Base-by-base conservation (phyloP, 148 eudicot genomes). In the Chenopodium formosanum region DNA sequence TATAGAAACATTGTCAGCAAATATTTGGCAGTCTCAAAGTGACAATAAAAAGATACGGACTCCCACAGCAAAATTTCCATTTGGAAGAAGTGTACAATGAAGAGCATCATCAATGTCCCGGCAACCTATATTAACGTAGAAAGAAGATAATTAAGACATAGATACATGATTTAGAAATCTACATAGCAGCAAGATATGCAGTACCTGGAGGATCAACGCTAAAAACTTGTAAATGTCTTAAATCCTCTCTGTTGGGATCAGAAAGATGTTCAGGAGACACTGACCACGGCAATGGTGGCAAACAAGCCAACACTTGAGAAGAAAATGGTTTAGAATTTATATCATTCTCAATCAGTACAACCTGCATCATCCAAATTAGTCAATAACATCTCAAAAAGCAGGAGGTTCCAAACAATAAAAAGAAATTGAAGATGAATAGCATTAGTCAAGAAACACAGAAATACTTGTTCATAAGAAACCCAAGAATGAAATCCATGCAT, bases 181-280 rank as follows among this genome's bases (percentile, higher is more conserved):
- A 29, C 29, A 58, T 56, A 66, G 67, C 50, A 74, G 62, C 80
- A 66, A 44, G 27, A 66, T 20, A 63, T 46, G 19, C 37, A 73
- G 79, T 81, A 92, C 99, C 99, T 62, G 99, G 99, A 84, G 99
- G 99, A 83, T 96, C 99, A 74, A 96, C 99, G 84, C 99, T 96
- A 88, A 94, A 94, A 77, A 91, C 93, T 80, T 91, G 91, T 70
- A 92, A 74, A 86, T 93, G 89, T 78, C 99, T 93, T 56, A 96
- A 80, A 87, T 96, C 98, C 88, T 96, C 91, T 89, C 99, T 90
- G 78, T 88, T 90, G 50, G 97, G 90, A 90, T 96, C 96, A 52
- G 90, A 87, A 64, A 96, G 73, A 86, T 94, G 90, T 84, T 87
- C 91, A 50, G 91, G 70, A 84, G 99, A 88, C 78, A 96, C 95